These are phyloP conservation scores for Byssochlamys sp. DNA, from an alignment of 2,329 filamentous ascomycete genomes.

Conservation along the genomic window DNA sequence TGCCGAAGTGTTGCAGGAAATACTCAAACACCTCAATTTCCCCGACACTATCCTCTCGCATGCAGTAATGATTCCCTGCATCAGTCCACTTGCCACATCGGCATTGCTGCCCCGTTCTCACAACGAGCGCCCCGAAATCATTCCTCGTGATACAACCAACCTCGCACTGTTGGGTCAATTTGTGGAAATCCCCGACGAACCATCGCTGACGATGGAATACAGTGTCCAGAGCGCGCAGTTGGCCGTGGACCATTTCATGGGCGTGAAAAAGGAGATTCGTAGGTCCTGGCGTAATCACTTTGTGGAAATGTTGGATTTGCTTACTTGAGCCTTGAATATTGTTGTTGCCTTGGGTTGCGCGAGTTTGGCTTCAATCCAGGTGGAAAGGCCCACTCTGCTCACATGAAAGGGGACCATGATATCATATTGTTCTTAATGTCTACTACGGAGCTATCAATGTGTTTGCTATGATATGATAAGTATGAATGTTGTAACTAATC, in stretches of 20 bases:
- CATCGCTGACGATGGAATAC: constrained; percentile 33
- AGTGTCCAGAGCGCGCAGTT: constrained; percentile 27
- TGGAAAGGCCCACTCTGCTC: neutral
- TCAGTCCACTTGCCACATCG: constrained; percentile 34
- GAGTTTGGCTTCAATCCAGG: neutral
- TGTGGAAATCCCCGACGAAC: constrained; percentile 32
- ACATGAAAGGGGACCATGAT: neutral
- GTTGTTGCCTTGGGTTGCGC: neutral
- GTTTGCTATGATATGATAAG: too few species aligned
- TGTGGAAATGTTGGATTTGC: neutral
- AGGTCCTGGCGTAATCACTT: neutral
- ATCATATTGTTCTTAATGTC: neutral
- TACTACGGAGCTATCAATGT: neutral
- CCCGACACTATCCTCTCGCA: constrained; percentile 19
- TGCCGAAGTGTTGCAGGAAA: constrained; percentile 31
- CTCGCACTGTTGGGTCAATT: constrained; percentile 35
- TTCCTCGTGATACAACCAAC: constrained; percentile 29
- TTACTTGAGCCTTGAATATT: neutral
- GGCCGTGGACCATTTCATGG: constrained; percentile 24
- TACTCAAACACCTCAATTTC: constrained; percentile 31
- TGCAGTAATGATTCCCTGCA: constrained; percentile 27
- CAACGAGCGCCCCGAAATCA: constrained; percentile 31
- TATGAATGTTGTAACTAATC: neutral
- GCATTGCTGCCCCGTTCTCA: constrained; percentile 26
- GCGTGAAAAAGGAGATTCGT: constrained; percentile 7